These are phyloP conservation scores for Paecilomyces variotii DNA, from an alignment of 2,329 filamentous ascomycete genomes.

Conservation along the genomic window DNA sequence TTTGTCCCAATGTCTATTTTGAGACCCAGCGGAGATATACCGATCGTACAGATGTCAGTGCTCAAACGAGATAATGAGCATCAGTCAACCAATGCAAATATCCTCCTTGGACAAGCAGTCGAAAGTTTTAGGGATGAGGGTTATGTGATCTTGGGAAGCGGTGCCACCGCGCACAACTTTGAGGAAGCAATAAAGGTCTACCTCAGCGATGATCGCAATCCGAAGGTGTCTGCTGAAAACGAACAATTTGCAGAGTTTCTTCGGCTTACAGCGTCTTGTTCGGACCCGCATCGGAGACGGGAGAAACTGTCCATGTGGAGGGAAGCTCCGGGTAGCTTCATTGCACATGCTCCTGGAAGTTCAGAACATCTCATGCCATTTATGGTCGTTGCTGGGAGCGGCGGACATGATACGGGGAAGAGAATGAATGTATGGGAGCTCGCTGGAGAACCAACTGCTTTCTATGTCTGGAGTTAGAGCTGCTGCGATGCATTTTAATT, in stretches of 20 bases:
- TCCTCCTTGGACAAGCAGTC: conserved; percentile 5
- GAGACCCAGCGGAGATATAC: conserved; percentile 3
- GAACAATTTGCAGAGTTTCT: background rate
- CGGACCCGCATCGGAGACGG: conserved; percentile 1
- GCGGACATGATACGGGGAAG: background rate
- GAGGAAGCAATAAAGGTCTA: conserved; percentile 1
- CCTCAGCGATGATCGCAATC: conserved; percentile 3
- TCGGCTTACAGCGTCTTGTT: background rate
- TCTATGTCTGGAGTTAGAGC: background rate
- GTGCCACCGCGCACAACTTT: conserved; percentile 6
- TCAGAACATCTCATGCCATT: conserved; percentile 7
- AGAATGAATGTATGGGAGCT: background rate
- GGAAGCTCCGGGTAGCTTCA: conserved; percentile 5
- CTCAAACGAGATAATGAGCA: conserved; percentile 4
- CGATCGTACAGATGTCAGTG: conserved; percentile 7
- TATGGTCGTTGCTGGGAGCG: conserved; percentile 1
- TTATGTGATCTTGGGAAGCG: conserved; percentile 5
- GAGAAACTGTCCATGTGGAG: conserved; percentile 6
- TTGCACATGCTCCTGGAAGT: conserved; percentile 4
- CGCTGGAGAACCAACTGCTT: background rate
- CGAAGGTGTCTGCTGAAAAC: background rate
- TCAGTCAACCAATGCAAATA: conserved; percentile 1
- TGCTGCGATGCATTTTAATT: too few relatives aligned
- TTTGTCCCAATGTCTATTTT: conserved; percentile 6
- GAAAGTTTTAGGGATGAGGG: conserved; percentile 6